Evolutionary conservation across 306 rosid genomes (phyloP), one percentile per base, ranked within the genome.

Genomic region (Elaeagnus macrophylla): DNA sequence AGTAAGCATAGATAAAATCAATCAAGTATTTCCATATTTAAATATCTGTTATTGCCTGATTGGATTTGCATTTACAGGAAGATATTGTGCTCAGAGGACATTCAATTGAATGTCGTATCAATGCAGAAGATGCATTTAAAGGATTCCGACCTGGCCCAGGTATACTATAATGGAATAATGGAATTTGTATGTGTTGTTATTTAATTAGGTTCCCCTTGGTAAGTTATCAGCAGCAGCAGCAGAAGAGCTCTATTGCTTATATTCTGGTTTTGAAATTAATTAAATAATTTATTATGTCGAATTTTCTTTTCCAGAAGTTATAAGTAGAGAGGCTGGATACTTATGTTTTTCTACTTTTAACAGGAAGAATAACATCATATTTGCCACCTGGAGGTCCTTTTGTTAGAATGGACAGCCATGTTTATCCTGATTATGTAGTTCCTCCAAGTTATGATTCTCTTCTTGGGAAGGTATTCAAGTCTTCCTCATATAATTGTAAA

Each of bases 81-180:
- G 99, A 87, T 53, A 80, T 91, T 64, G 95, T 82, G 54, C 96
- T 87, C 37, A 77, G 89, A 71, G 99, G 99, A 54, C 99, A 91
- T 72, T 91, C 99, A 42, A 91, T 91, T 46, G 96, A 91, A 77
- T 86, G 99, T 37, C 96, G 96, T 54, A 91, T 91, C 83, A 91
- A 91, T 63, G 99, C 99, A 15, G 96, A 91, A 80, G 99, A 87
- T 60, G 95, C 99, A 64, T 91, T 91, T 61, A 84, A 86, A 81
- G 86, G 86, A 63, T 91, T 91, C 72, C 94, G 96, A 65, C 93
- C 93, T 54, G 99, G 99, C 51, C 96, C 99, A 74, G 99, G 99
- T 91, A 68, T n/a, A n/a, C n/a, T n/a, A n/a, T 59, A 50, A 64
- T 68, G 16, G 9, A 9, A 57, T 37, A 38, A 37, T 55, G 10